Evolutionary conservation across 1,284 basidiomycete species (phyloP), one percentile per base, ranked within the genome.

Genomic region (Naganishia sp.): DNA sequence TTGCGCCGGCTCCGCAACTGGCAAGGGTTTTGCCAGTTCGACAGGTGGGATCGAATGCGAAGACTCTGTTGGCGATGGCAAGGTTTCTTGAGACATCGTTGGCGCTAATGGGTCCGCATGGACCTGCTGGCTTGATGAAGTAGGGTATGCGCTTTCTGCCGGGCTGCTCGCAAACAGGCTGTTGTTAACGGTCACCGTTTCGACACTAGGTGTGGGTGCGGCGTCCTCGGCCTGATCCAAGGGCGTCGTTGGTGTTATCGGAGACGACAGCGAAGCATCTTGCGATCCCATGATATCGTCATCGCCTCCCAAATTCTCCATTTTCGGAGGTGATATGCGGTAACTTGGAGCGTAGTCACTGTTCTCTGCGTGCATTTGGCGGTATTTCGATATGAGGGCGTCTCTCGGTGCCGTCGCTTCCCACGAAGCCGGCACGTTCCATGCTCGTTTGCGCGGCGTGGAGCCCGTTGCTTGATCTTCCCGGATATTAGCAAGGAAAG

Each of bases 381-480:
- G 61, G 42, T 54, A 64, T 16, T 55, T 54, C 21, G 31, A 18
- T 2, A 67, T 36, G 18, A 67, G 48, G 2, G 61, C 54, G 23
- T 77, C 72, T 33, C 79, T 68, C 3, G 75, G 72, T 36, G 74
- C 73, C 0, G 78, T 78, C 23, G 76, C 69, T 50, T 76, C 74
- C 79, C 79, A 81, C 2, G 59, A 57, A 9, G 70, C 69, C 10
- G 72, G 76, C 0, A 81, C 73, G 36, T 75, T 72, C 71, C 77
- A 80, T 1, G 67, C 66, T 33, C 77, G 77, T 69, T 81, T 81
- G 25, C 72, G 72, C 0, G 82, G 82, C 2, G 82, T 83, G 18
- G 73, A 60, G 15, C 82, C 82, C 0, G 82, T 83, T 1, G 81
- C 74, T 2, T 77, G 67, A 68, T 83, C 82, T n/a, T 77, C 73